Evolutionary conservation across 208 protist genomes (phyloP).

Genomic region (Acanthamoeba healyi): DNA sequence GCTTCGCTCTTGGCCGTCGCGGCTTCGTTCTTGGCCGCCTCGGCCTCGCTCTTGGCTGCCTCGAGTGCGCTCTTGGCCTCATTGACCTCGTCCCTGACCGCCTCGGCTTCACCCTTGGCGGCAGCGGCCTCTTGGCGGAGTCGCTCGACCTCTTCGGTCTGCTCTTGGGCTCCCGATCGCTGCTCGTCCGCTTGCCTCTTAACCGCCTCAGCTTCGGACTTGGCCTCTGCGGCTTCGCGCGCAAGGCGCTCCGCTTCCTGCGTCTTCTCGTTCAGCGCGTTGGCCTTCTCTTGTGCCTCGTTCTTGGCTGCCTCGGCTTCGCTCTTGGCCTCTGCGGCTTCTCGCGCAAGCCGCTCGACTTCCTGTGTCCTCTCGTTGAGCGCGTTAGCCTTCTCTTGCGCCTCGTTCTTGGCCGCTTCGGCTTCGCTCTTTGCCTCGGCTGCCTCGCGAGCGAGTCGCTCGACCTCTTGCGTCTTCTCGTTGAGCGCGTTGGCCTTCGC

Average conservation of each 20-base stretch:
- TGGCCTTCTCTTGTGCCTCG: not conserved
- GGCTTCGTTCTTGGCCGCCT: conserved; percentile 23
- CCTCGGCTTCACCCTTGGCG: not conserved
- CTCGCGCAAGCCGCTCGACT: no score
- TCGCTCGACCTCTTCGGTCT: not conserved
- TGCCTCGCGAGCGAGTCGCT: not conserved
- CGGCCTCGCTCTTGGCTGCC: not conserved
- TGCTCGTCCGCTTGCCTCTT: not conserved
- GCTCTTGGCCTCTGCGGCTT: not conserved
- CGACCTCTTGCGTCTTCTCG: not conserved
- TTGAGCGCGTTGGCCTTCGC: not conserved
- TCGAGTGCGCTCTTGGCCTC: not conserved
- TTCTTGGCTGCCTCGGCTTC: not conserved
- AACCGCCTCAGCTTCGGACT: not conserved
- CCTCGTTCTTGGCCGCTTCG: not conserved
- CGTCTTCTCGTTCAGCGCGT: not conserved
- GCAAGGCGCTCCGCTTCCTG: not conserved
- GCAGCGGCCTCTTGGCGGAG: not conserved
- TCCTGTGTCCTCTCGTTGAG: no score
- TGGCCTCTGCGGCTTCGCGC: not conserved
- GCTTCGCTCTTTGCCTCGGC: not conserved
- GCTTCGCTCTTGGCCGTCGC: not conserved
- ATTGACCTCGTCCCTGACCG: not conserved
- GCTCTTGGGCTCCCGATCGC: not conserved
- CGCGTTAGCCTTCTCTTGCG: no score